Percentiles rank a stretch among this genome's conserved stretches.
Evolutionary conservation across 208 protist genomes (phyloP).

Genomic region (Vickermania ingenoplastis): DNA sequence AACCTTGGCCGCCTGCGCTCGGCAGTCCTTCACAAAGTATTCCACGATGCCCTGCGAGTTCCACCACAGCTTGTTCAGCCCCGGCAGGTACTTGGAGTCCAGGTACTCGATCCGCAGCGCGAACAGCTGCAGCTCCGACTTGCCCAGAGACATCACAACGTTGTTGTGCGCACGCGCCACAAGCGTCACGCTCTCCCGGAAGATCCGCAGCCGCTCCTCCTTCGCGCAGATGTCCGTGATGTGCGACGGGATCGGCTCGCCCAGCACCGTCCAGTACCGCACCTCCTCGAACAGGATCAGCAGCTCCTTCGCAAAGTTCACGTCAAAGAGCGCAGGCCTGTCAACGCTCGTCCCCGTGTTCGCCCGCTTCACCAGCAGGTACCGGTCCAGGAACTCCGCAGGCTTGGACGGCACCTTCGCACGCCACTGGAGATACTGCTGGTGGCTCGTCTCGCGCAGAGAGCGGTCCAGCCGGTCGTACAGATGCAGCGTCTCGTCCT

Average conservation of each 20-base stretch:
- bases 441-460: slow-evolving; percentile 76
- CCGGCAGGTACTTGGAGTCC: slow-evolving; percentile 88
- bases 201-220: slow-evolving; percentile 90
- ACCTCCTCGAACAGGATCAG: slow-evolving; percentile 93
- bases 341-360: slow-evolving; percentile 33
- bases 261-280: slow-evolving; percentile 89
- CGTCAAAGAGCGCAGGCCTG: slow-evolving; percentile 66
- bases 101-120: slow-evolving; percentile 85
- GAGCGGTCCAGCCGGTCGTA: slow-evolving; percentile 71
- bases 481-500: slow-evolving; percentile 63
- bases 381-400: slow-evolving; percentile 78
- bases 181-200: slow-evolving; percentile 93
- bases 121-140: slow-evolving; percentile 92
- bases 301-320: slow-evolving; percentile 92
- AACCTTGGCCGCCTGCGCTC: slow-evolving; percentile 72
- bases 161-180: slow-evolving; percentile 94
- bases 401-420: slow-evolving; percentile 47
- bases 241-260: slow-evolving; percentile 76
- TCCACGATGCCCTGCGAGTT: slow-evolving; percentile 91
- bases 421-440: slow-evolving; percentile 76
- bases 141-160: slow-evolving; percentile 82
- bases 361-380: slow-evolving; percentile 62
- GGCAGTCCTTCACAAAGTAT: slow-evolving; percentile 93
- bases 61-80: slow-evolving; percentile 93
- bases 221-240: slow-evolving; percentile 83